These are phyloP conservation scores for Tricholomella constricta DNA, from an alignment of 768 basidiomycete genomes.

Conservation along the genomic window DNA sequence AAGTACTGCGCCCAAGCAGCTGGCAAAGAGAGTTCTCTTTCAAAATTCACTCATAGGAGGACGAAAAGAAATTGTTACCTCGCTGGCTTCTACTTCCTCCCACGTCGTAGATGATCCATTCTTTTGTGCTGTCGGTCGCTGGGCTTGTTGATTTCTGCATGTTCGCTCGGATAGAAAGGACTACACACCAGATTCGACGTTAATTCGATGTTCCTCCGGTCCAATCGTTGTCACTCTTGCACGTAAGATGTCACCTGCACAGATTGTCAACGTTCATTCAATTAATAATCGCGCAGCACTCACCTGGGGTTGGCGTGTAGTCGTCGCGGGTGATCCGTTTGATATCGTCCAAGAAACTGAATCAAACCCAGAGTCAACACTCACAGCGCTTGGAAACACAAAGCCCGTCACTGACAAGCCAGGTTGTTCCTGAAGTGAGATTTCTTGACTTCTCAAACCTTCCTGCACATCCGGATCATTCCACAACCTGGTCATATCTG, in stretches of 20 bases:
- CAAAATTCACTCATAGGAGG: neutral
- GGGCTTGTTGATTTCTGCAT: neutral
- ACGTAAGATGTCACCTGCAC: constrained; percentile 60
- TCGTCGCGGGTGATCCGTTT: constrained; percentile 48
- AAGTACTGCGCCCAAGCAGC: constrained; percentile 73
- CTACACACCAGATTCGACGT: constrained; percentile 39
- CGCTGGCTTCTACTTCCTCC: constrained; percentile 60
- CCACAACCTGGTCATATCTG: constrained; percentile 61
- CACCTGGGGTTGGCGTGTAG: constrained; percentile 57
- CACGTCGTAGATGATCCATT: constrained; percentile 71
- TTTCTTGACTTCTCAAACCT: constrained; percentile 41
- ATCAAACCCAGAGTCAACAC: neutral
- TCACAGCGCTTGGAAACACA: neutral
- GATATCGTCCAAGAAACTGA: constrained; percentile 61
- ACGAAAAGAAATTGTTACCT: constrained; percentile 35
- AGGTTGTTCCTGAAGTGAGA: constrained; percentile 56
- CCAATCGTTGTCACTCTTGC: constrained; percentile 66
- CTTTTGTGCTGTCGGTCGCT: constrained; percentile 35
- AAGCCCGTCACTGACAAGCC: constrained; percentile 53
- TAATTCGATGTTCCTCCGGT: constrained; percentile 62
- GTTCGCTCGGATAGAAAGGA: neutral
- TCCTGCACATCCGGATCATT: constrained; percentile 44
- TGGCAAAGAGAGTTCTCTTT: constrained; percentile 22
- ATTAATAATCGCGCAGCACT: constrained; percentile 15
- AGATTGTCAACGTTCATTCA: neutral